Evolutionary conservation across 352 stramenopile species (phyloP), one percentile per base, ranked within the genome.

Genomic region (Phytophthora citricola): DNA sequence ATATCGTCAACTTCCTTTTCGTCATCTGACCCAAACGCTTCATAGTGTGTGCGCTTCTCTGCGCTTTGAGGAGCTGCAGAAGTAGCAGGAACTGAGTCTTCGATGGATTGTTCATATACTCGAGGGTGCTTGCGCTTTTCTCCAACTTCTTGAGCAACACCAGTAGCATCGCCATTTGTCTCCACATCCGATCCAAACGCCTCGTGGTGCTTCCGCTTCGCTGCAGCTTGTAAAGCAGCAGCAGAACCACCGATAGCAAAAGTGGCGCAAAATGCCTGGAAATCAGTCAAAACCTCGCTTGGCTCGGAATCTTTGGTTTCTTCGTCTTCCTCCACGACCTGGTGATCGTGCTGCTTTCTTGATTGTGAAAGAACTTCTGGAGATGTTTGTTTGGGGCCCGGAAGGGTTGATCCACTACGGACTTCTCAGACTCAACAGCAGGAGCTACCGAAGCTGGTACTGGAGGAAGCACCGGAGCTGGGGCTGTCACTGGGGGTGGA

Each of bases 221-320:
- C 44, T 20, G 36, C 12, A 50, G 50, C 45, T 57, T 55, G 48
- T 54, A 55, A 40, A 26, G 66, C 71, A 55, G 58, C 58, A 36
- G 53, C 54, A 59, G 66, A 69, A 20, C 63, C 58, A 40, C 71
- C 71, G 15, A 32, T 22, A 52, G 45, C 71, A 60, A 79, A 79
- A n/a, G 67, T 71, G 47, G 58, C 58, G 27, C 71, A 79, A 65
- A 76, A 79, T 34, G 54, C 58, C 29, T 73, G 49, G 43, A 79
- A 79, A 60, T 67, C 58, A 17, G 66, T 49, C 11, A 48, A 38
- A 17, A 31, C 26, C 41, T 58, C 48, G 40, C 2, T 34, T 54
- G 39, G 44, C 32, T 62, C 51, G 2, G 44, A 46, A 6, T 59
- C 58, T 29, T 71, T 64, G 6, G 44, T 66, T 20, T 75, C 49